Conservation (phyloP, 2,329 filamentous ascomycete species). For the Massarina eburnea region DNA sequence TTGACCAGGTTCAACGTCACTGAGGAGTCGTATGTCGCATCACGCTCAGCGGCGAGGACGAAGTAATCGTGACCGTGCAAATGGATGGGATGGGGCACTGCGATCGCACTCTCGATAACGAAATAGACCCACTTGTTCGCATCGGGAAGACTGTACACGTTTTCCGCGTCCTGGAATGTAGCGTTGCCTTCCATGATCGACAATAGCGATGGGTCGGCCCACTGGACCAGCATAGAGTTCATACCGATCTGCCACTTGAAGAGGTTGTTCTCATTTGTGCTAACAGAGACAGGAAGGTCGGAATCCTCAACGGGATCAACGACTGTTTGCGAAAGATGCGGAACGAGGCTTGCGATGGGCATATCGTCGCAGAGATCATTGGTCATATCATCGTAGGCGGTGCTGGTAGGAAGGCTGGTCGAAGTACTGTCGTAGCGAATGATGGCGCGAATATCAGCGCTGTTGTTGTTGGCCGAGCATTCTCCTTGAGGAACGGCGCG, state of each 20-base stretch:
- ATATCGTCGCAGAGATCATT: conserved; percentile 41
- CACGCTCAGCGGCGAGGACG: conserved; percentile 45
- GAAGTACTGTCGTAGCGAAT: conserved; percentile 36
- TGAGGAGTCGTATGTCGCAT: conserved; percentile 10
- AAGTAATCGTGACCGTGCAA: conserved; percentile 54
- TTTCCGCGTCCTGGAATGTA: conserved; percentile 16
- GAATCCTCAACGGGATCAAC: conserved; percentile 9
- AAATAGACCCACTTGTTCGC: conserved; percentile 23
- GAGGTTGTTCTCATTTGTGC: conserved; percentile 8
- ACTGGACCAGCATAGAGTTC: conserved; percentile 49
- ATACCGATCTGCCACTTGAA: conserved; percentile 41
- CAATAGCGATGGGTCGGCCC: conserved; percentile 49
- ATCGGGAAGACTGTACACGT: conserved; percentile 18
- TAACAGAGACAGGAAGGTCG: conserved; percentile 17
- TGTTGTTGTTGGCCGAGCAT: conserved; percentile 23
- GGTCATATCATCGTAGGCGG: conserved; percentile 21
- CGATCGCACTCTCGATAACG: conserved; percentile 21
- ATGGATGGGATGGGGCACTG: conserved; percentile 27
- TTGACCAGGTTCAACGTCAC: conserved; percentile 29
- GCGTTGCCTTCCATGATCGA: conserved; percentile 32
- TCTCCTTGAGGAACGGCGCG: conserved; percentile 19
- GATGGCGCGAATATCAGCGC: conserved; percentile 38
- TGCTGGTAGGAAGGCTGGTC: conserved; percentile 32
- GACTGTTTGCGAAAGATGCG: conserved; percentile 16
- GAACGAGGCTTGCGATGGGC: conserved; percentile 21